A percentile compares a stretch with the other conserved stretches of the same genome.
phyloP scores from a whole-genome alignment of 2,329 filamentous ascomycete species.

The Aspergillus fijiensis region DNA sequence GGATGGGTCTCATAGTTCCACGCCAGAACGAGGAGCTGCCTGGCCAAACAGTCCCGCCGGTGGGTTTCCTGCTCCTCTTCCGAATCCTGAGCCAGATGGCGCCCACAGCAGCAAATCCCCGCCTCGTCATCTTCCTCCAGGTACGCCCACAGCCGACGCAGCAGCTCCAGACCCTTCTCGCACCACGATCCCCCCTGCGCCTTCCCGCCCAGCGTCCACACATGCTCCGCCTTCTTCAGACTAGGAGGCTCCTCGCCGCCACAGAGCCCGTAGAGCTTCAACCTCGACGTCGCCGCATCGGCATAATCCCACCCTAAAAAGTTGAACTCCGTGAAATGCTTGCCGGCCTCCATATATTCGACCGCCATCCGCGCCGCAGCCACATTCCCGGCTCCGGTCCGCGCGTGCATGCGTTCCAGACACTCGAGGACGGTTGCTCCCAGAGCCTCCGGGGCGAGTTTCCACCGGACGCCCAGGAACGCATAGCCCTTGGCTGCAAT shows the following conservation, averaged over 20 bases:
- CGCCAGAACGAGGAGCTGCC: not conserved
- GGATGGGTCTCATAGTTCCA: conserved; percentile 3
- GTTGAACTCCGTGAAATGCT: conserved; percentile 3
- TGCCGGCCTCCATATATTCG: not conserved
- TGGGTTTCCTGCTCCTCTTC: too few species aligned
- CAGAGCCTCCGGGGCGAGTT: not conserved
- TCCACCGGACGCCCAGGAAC: not conserved
- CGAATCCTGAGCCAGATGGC: too few species aligned
- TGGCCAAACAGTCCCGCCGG: not conserved
- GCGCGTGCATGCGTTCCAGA: not conserved
- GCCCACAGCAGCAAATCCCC: too few species aligned
- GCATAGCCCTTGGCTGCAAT: not conserved
- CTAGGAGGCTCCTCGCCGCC: not conserved
- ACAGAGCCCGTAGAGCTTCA: conserved; percentile 3
- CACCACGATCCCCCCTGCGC: not conserved
- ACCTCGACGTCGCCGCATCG: not conserved
- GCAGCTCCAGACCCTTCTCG: not conserved
- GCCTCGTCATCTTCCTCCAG: not conserved
- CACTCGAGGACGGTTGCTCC: not conserved
- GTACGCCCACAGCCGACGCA: conserved; percentile 1
- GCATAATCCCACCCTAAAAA: conserved; percentile 4
- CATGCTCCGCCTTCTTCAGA: not conserved
- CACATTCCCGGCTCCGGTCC: not conserved
- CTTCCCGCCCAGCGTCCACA: conserved; percentile 2
- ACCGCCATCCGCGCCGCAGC: not conserved